Evolutionary conservation across 768 basidiomycete species (phyloP).

Genomic region (Lactarius quietus): DNA sequence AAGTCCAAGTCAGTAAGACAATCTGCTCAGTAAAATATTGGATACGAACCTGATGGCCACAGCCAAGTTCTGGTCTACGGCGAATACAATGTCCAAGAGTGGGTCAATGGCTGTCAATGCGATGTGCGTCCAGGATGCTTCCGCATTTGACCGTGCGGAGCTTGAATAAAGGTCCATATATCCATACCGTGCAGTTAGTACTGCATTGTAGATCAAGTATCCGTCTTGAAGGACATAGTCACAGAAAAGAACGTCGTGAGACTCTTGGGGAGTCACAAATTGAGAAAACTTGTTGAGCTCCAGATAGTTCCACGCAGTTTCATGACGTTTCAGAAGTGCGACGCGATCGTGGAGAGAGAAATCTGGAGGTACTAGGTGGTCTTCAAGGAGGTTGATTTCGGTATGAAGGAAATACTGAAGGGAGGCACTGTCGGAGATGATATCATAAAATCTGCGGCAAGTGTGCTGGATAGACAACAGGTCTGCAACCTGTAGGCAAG

Average conservation of each 20-base stretch:
- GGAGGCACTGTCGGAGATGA: background rate
- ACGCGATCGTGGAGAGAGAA: background rate
- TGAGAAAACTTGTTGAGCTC: background rate
- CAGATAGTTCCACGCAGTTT: background rate
- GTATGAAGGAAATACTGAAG: slow-evolving; percentile 5
- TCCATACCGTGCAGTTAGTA: background rate
- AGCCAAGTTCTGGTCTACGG: slow-evolving; percentile 14
- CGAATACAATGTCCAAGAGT: slow-evolving; percentile 1
- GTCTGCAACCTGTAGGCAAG: background rate
- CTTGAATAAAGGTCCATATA: slow-evolving; percentile 12
- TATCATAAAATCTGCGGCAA: background rate
- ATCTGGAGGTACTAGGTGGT: background rate
- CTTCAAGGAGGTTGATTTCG: background rate
- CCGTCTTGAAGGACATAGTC: background rate
- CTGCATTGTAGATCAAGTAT: slow-evolving; percentile 1
- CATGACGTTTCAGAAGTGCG: background rate
- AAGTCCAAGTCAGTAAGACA: background rate
- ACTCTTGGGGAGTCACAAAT: background rate
- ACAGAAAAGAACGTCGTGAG: background rate
- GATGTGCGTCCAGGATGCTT: slow-evolving; percentile 5
- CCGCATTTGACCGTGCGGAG: background rate
- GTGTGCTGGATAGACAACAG: background rate
- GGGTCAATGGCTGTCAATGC: background rate
- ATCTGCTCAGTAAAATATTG: background rate
- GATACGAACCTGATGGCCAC: slow-evolving; percentile 11